Conservation (phyloP, 2,329 filamentous ascomycete genomes). For the Fusarium azukiicola region DNA sequence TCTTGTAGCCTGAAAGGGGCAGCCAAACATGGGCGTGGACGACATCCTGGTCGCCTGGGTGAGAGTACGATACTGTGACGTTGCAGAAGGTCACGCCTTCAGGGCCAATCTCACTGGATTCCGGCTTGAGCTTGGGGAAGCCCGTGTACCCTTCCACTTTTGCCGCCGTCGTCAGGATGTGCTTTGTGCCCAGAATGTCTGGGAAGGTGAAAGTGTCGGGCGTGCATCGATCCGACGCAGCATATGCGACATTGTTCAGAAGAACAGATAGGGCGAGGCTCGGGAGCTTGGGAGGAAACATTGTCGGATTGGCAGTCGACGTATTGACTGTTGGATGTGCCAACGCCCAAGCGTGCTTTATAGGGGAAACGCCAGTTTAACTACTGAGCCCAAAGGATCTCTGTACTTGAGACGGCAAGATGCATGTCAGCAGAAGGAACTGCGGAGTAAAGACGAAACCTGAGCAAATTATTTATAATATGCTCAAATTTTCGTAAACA, state of each 20-base stretch:
- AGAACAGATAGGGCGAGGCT: not conserved
- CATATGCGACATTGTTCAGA: not conserved
- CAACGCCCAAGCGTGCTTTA: not conserved
- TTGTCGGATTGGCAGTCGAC: not conserved
- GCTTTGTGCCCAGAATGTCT: not conserved
- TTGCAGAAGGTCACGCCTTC: constrained; percentile 24
- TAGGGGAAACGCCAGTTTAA: too few species aligned
- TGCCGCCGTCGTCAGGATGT: not conserved
- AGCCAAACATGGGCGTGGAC: constrained; percentile 8
- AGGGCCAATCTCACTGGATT: not conserved
- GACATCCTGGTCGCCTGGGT: not conserved
- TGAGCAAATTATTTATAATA: constrained; percentile 13
- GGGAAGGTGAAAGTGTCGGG: not conserved
- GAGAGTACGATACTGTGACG: constrained; percentile 17
- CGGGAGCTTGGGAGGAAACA: not conserved
- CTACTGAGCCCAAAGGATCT: too few species aligned
- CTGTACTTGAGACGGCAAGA: too few species aligned
- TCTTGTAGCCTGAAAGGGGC: constrained; percentile 21
- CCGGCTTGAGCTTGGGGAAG: not conserved
- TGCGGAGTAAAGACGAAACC: not conserved
- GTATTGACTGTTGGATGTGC: too few species aligned
- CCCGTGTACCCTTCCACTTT: not conserved
- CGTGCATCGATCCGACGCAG: not conserved
- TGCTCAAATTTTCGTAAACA: not conserved
- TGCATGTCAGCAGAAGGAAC: not conserved